phyloP scores from a whole-genome alignment of 495 filamentous ascomycete genomes.

The Neurospora pannonica region DNA sequence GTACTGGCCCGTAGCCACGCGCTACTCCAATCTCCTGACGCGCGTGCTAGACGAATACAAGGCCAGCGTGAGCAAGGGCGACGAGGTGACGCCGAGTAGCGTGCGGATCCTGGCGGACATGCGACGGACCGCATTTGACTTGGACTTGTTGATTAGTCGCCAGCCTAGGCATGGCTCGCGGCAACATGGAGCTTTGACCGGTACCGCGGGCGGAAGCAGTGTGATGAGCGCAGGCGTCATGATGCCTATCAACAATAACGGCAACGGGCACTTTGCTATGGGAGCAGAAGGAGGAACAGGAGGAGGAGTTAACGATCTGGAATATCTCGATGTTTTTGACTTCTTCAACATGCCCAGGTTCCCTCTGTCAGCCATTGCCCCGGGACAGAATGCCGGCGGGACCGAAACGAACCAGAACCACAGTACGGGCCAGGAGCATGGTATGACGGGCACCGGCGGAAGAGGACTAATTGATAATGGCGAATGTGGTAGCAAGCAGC shows the following conservation, averaged over 20 bases:
- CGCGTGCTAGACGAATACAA: slow-evolving; percentile 77
- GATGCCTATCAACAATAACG: neutral
- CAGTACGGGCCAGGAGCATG: neutral
- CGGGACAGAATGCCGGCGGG: slow-evolving; percentile 14
- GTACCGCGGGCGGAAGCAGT: slow-evolving; percentile 17
- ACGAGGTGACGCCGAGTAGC: slow-evolving; percentile 66
- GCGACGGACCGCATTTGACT: slow-evolving; percentile 74
- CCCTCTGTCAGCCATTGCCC: slow-evolving; percentile 30
- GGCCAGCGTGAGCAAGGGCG: slow-evolving; percentile 64
- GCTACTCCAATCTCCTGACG: slow-evolving; percentile 70
- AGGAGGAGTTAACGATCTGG: slow-evolving; percentile 55
- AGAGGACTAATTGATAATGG: neutral
- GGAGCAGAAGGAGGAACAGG: neutral
- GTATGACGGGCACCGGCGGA: slow-evolving; percentile 2
- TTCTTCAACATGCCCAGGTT: slow-evolving; percentile 85
- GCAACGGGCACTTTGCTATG: neutral
- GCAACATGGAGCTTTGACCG: neutral
- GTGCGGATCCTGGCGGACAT: slow-evolving; percentile 85
- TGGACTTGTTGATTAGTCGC: slow-evolving; percentile 77
- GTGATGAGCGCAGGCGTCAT: slow-evolving; percentile 6
- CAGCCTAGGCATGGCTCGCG: slow-evolving; percentile 54
- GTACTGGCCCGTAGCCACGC: slow-evolving; percentile 74
- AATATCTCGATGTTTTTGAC: slow-evolving; percentile 88
- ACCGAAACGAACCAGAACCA: slow-evolving; percentile 14
- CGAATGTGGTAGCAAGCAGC: neutral